phyloP scores from a whole-genome alignment of 257 asterid genomes.

The Solanum bulbocastanum region DNA sequence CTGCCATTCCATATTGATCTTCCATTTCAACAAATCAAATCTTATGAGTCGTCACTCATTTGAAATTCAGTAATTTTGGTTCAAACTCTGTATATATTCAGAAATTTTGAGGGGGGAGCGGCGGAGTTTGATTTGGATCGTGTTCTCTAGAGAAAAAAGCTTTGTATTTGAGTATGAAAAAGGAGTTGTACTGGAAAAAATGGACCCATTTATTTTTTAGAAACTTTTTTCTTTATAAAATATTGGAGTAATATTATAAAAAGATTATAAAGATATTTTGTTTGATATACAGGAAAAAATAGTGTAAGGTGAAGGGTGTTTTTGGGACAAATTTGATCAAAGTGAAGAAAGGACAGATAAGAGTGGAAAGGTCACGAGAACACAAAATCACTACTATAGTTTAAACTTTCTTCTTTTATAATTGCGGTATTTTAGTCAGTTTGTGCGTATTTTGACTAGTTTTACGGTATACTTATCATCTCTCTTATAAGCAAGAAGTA shows the following conservation, averaged over 20 bases:
- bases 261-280: background rate
- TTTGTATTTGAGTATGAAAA: slow-evolving; percentile 33
- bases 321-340: background rate
- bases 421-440: background rate
- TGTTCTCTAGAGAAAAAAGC: slow-evolving; percentile 39
- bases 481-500: too few relatives aligned
- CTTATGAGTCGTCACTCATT: background rate
- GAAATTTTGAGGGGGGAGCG: background rate
- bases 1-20: slow-evolving; percentile 63
- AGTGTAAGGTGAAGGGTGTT: background rate
- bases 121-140: slow-evolving; percentile 47
- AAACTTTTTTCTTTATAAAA: background rate
- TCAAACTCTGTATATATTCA: background rate
- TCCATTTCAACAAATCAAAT: slow-evolving; percentile 36
- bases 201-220: slow-evolving; percentile 42
- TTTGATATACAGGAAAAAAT: background rate
- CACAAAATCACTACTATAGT: background rate
- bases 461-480: background rate
- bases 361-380: background rate
- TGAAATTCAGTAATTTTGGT: background rate
- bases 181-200: slow-evolving; percentile 22
- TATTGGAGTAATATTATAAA: background rate
- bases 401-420: background rate
- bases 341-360: background rate
- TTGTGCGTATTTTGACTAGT: background rate